These are phyloP conservation scores for Mycena albidolilacea DNA, from an alignment of 768 basidiomycete species.

Conservation along the genomic window DNA sequence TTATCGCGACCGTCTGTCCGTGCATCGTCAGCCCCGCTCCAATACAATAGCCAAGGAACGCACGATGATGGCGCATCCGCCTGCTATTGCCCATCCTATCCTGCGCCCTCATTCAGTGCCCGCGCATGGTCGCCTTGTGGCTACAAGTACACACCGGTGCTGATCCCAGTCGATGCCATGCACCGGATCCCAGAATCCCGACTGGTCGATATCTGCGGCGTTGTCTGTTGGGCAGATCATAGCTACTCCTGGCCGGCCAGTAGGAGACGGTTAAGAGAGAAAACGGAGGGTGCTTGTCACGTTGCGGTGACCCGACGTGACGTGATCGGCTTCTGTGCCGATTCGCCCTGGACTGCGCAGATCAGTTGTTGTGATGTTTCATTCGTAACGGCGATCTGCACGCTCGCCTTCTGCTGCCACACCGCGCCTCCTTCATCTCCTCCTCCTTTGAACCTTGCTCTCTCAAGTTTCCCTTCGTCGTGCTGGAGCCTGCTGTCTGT, in stretches of 20 bases:
- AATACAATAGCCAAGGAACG: slow-evolving; percentile 23
- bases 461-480: too few species aligned
- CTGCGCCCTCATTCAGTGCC: slow-evolving; percentile 55
- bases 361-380: too few species aligned
- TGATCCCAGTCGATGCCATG: slow-evolving; percentile 69
- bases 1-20: slow-evolving; percentile 31
- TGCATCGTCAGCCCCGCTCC: background rate
- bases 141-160: slow-evolving; percentile 31
- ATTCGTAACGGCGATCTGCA: too few species aligned
- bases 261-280: background rate
- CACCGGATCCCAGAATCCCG: slow-evolving; percentile 68
- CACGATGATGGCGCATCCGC: slow-evolving; percentile 71
- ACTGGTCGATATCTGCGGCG: slow-evolving; percentile 66
- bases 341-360: background rate
- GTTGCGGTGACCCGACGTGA: background rate
- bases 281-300: background rate
- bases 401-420: too few species aligned
- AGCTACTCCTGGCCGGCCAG: background rate
- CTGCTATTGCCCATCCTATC: slow-evolving; percentile 83
- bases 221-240: slow-evolving; percentile 66
- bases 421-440: too few species aligned
- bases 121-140: background rate
- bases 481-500: too few species aligned
- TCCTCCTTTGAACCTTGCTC: too few species aligned
- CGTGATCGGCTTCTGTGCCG: background rate